These are phyloP conservation scores for Thelonectria discophora DNA, from an alignment of 2,329 filamentous ascomycete species.

Conservation along the genomic window DNA sequence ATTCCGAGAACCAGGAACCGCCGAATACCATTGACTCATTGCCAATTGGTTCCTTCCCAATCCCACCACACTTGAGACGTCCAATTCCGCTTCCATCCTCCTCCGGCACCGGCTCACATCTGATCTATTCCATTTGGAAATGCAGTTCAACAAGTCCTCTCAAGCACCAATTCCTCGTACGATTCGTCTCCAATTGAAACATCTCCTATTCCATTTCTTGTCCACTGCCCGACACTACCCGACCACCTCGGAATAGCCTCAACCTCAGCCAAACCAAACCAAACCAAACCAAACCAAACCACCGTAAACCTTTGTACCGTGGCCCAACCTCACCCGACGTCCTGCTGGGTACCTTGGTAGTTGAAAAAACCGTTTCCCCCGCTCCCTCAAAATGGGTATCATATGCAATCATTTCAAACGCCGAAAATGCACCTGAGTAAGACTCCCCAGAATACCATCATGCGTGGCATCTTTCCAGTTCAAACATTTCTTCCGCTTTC, in stretches of 20 bases:
- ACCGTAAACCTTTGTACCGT: background rate
- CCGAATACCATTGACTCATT: too few species aligned
- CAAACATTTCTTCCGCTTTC: background rate
- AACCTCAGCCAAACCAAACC: background rate
- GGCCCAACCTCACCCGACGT: background rate
- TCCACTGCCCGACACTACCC: too few species aligned
- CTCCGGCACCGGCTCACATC: background rate
- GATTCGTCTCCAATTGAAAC: background rate
- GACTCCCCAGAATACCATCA: background rate
- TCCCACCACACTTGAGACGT: too few species aligned
- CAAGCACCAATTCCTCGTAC: constrained; percentile 8
- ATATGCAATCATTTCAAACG: constrained; percentile 16
- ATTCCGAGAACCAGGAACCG: background rate
- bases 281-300: too few species aligned
- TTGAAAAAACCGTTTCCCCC: background rate
- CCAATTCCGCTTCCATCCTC: background rate
- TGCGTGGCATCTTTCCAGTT: background rate
- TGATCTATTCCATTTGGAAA: background rate
- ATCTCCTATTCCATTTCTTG: background rate
- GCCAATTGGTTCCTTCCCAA: too few species aligned
- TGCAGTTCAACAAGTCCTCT: background rate
- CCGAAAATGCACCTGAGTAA: constrained; percentile 4
- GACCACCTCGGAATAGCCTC: background rate
- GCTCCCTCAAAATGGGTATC: constrained; percentile 18
- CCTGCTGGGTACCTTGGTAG: background rate